phyloP scores from a whole-genome alignment of 1,139 yeast species.

The Petasospora rhodanensis region DNA sequence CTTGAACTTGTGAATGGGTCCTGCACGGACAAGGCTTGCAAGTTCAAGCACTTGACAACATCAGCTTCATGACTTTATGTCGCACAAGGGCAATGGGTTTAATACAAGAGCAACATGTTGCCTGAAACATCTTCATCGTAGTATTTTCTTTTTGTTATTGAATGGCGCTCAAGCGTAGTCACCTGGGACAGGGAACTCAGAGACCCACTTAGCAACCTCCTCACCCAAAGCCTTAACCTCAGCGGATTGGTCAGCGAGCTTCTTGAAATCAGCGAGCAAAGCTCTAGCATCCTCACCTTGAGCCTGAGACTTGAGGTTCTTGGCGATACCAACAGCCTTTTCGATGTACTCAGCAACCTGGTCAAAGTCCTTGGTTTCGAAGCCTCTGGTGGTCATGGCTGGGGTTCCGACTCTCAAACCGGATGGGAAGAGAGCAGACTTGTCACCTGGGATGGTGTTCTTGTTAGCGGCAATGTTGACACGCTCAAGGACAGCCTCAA shows the following conservation, averaged over 20 bases:
- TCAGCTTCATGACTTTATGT: no score
- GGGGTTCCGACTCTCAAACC: conserved; percentile 97
- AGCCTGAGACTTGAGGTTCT: conserved; percentile 55
- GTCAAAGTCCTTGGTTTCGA: conserved; percentile 71
- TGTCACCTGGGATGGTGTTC: conserved; percentile 95
- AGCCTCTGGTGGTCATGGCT: conserved; percentile 97
- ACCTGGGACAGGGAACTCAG: conserved; percentile 75
- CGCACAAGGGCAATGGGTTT: no score
- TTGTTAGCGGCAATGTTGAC: conserved; percentile 93
- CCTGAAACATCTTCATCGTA: no score
- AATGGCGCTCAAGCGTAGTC: conserved; percentile 31
- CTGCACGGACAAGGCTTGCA: conserved; percentile 10
- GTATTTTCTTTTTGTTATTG: neutral
- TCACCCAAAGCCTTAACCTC: conserved; percentile 56
- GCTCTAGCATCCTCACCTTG: conserved; percentile 59
- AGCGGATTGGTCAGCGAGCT: conserved; percentile 52
- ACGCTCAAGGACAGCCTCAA: conserved; percentile 85
- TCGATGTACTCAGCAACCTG: conserved; percentile 77
- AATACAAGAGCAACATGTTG: no score
- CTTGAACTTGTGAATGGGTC: conserved; percentile 12
- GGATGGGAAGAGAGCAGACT: conserved; percentile 90
- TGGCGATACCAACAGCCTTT: conserved; percentile 66
- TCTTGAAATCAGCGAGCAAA: conserved; percentile 59
- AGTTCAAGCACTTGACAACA: conserved; percentile 10
- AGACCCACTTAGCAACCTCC: conserved; percentile 65